A percentile compares a stretch with the other conserved stretches of the same genome.
Conservation (phyloP, 768 basidiomycete species). For the Leucocoprinus leucothites region DNA sequence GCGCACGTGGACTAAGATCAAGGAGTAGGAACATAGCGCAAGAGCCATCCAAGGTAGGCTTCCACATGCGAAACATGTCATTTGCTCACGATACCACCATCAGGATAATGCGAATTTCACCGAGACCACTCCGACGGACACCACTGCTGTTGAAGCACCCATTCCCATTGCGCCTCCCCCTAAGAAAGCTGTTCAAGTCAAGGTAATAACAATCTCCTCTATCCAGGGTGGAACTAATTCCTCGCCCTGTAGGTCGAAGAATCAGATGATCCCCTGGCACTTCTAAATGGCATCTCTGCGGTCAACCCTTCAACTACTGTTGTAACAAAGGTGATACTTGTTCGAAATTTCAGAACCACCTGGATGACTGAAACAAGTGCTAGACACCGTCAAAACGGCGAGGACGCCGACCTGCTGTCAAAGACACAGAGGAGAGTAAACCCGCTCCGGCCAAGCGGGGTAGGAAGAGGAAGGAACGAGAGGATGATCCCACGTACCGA, state of each 20-base stretch:
- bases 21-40: constrained; percentile 35
- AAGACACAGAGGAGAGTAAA: constrained; percentile 26
- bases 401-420: constrained; percentile 14
- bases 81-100: constrained; percentile 1
- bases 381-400: constrained; percentile 20
- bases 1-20: constrained; percentile 44
- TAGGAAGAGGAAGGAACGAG: constrained; percentile 41
- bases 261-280: constrained; percentile 21
- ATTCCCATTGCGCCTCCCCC: not conserved
- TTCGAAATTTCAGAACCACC: not conserved
- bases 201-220: constrained; percentile 21
- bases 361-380: not conserved
- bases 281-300: constrained; percentile 11
- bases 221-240: not conserved
- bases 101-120: constrained; percentile 2
- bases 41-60: constrained; percentile 37
- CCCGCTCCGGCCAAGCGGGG: constrained; percentile 25
- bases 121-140: constrained; percentile 13
- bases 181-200: constrained; percentile 26
- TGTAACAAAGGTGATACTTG: constrained; percentile 20
- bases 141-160: not conserved
- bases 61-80: not conserved
- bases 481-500: constrained; percentile 24
- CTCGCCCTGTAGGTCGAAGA: constrained; percentile 36
- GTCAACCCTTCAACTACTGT: constrained; percentile 18